Conservation (phyloP, 495 filamentous ascomycete species). For the Cercophora newfieldiana region DNA sequence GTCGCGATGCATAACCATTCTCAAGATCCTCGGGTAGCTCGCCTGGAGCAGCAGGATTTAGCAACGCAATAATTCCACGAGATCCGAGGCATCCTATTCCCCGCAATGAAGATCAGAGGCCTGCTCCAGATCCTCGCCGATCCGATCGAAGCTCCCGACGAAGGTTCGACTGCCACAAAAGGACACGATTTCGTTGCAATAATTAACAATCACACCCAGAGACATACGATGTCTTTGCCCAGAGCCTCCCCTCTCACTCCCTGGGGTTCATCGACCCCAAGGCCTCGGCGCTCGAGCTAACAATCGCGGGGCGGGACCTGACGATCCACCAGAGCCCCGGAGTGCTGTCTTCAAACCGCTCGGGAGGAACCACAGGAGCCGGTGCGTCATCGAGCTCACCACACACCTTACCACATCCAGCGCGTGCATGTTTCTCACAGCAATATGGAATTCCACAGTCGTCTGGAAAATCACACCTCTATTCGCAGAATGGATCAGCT, state of each 20-base stretch:
- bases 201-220: slow-evolving; percentile 54
- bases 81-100: neutral
- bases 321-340: slow-evolving; percentile 83
- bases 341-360: slow-evolving; percentile 72
- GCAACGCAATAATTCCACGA: neutral
- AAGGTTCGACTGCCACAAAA: slow-evolving; percentile 7
- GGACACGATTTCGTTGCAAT: neutral
- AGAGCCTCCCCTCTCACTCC: slow-evolving; percentile 63
- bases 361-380: slow-evolving; percentile 87
- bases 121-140: slow-evolving; percentile 8
- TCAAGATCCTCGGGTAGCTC: neutral
- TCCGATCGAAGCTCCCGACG: slow-evolving; percentile 13
- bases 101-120: neutral
- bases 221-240: slow-evolving; percentile 81
- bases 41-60: neutral
- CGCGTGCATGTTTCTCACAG: neutral
- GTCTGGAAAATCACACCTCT: slow-evolving; percentile 91
- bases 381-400: slow-evolving; percentile 48
- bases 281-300: slow-evolving; percentile 63
- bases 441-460: slow-evolving; percentile 50
- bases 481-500: slow-evolving; percentile 78
- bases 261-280: slow-evolving; percentile 83
- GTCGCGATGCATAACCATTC: neutral
- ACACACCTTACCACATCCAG: neutral
- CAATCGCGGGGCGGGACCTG: slow-evolving; percentile 67